Percentiles rank a stretch among this genome's conserved stretches.
Conservation (phyloP, 169 alveolate species). For the Plasmodium gallinaceum region DNA sequence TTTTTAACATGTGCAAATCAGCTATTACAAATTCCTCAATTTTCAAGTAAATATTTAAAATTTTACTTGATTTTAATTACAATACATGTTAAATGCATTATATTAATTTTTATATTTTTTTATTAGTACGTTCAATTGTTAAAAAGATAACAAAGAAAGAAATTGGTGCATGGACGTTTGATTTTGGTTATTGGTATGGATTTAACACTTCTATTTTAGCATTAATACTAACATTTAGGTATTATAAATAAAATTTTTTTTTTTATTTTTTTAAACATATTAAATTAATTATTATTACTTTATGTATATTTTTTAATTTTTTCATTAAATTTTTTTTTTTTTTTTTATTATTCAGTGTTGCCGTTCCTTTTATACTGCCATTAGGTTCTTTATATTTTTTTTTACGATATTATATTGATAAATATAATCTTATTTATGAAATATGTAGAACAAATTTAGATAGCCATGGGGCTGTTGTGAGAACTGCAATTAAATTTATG, state of each 20-base stretch:
- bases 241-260: conserved; percentile 4
- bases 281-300: conserved; percentile 59
- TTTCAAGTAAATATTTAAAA: conserved; percentile 27
- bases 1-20: conserved; percentile 72
- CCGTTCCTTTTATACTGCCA: conserved; percentile 81
- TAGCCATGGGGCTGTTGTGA: conserved; percentile 83
- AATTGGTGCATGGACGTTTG: conserved; percentile 79
- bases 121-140: conserved; percentile 47
- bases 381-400: conserved; percentile 85
- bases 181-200: conserved; percentile 88
- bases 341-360: conserved; percentile 31
- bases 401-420: conserved; percentile 84
- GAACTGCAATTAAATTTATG: conserved; percentile 86
- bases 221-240: conserved; percentile 85
- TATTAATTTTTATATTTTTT: not conserved
- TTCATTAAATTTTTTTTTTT: not conserved
- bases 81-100: not conserved
- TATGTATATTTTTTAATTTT: not conserved
- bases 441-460: conserved; percentile 84
- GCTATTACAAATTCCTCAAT: conserved; percentile 68
- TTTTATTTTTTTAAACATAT: not conserved
- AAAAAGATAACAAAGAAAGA: conserved; percentile 59
- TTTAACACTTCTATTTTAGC: conserved; percentile 85
- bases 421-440: conserved; percentile 83
- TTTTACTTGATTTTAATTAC: not conserved